Base-by-base conservation (phyloP, 2,329 filamentous ascomycete species). In the Aspergillus aculeatus region DNA sequence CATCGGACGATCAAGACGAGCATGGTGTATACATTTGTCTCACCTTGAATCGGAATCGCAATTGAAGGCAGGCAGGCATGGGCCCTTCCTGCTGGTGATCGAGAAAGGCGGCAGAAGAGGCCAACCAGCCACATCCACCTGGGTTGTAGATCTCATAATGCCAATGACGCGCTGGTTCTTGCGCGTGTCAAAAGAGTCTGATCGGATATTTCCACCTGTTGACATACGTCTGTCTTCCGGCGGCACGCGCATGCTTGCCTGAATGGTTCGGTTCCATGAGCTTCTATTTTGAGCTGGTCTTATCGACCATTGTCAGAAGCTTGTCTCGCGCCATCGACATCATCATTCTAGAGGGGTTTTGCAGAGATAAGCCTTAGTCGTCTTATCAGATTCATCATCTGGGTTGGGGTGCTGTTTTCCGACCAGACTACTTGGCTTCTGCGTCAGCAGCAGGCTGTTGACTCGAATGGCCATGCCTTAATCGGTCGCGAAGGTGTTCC, bases 261-360 rank as follows among this genome's bases (percentile, higher is more conserved):
- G 14, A 10, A 9, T 31, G 23, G 21, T 44, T 29, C 26, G 6
- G 26, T 24, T 29, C 14, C 14, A 29, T 44, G 38, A n/a, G 16
- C 6, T 41, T 44, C 38, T 44, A 19, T 44, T 44, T 19, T 44
- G 38, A 19, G 38, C 38, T 14, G 38, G 38, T 19, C 16, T 44
- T 44, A 4, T 44, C 38, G 19, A 24, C 41, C n/a, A 48, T 55
- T 41, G 16, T 19, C 38, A 9, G 47, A 47, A 55, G 44, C 53
- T 31, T 55, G 53, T 48, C 53, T 11, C 6, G 24, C 38, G 53
- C 53, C 53, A 55, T 47, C 53, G 53, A 55, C 41, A 55, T 55
- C 53, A 55, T 47, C 16, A 26, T 19, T 21, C 16, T 31, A 48
- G 47, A 19, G 16, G 38, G 14, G 2, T 5, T 19, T 29, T 29